phyloP scores from a whole-genome alignment of 2,329 filamentous ascomycete genomes.

The Massarina eburnea region DNA sequence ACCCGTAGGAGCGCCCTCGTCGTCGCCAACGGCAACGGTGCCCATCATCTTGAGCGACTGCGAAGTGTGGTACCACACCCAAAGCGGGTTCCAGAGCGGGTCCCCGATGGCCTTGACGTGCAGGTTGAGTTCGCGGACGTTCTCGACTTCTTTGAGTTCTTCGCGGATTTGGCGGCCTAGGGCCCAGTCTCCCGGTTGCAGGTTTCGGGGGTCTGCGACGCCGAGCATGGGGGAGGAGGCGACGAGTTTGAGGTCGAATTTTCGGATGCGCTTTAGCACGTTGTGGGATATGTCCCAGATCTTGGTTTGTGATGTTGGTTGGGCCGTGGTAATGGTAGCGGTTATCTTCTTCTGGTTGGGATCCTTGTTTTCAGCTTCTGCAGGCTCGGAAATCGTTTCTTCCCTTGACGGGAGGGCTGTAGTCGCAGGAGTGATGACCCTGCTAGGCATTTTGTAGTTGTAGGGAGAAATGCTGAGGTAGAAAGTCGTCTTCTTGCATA shows the following conservation, averaged over 20 bases:
- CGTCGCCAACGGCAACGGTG: conserved; percentile 9
- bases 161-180: conserved; percentile 30
- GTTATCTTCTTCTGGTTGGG: too few species aligned
- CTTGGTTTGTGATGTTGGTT: conserved; percentile 3
- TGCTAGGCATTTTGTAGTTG: conserved; percentile 25
- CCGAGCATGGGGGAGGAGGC: conserved; percentile 41
- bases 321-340: conserved; percentile 3
- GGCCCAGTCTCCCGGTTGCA: conserved; percentile 33
- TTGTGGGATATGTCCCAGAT: conserved; percentile 34
- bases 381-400: too few species aligned
- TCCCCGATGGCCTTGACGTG: conserved; percentile 40
- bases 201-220: conserved; percentile 36
- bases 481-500: conserved; percentile 35
- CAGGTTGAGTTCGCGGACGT: conserved; percentile 25
- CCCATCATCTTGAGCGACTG: conserved; percentile 39
- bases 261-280: conserved; percentile 24
- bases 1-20: conserved; percentile 10
- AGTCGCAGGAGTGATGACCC: background rate
- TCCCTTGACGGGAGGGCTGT: background rate
- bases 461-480: conserved; percentile 34
- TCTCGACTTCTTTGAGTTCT: conserved; percentile 22
- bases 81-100: conserved; percentile 44
- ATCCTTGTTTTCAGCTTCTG: too few species aligned
- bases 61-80: conserved; percentile 42
- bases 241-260: conserved; percentile 33